Conservation (phyloP, 1,139 yeast genomes). For the Candida freyschussii region DNA sequence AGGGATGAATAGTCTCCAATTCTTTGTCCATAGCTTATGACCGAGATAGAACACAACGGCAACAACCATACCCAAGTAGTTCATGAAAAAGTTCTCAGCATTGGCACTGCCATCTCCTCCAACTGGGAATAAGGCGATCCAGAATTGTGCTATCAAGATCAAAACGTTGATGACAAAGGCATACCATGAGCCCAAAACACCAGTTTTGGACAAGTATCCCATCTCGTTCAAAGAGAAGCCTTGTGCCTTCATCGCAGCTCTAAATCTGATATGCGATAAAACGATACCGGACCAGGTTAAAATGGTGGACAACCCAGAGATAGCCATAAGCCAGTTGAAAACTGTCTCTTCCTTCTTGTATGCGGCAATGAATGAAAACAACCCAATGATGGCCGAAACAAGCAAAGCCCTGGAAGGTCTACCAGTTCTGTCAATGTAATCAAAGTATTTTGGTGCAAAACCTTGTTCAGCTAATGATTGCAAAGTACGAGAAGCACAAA, state of each 20-base stretch:
- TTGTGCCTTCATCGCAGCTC: slow-evolving; percentile 63
- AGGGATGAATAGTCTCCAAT: slow-evolving; percentile 38
- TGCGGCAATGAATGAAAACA: slow-evolving; percentile 46
- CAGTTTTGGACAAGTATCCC: slow-evolving; percentile 65
- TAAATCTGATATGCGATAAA: slow-evolving; percentile 71
- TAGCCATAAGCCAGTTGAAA: slow-evolving; percentile 76
- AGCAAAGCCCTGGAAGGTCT: slow-evolving; percentile 53
- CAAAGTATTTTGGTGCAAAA: slow-evolving; percentile 55
- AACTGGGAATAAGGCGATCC: slow-evolving; percentile 73
- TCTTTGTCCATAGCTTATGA: slow-evolving; percentile 46
- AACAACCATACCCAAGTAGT: slow-evolving; percentile 51
- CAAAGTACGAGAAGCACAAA: slow-evolving; percentile 55
- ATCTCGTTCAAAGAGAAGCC: slow-evolving; percentile 64
- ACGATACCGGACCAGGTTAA: slow-evolving; percentile 84
- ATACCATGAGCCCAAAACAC: slow-evolving; percentile 62
- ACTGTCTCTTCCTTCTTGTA: slow-evolving; percentile 58
- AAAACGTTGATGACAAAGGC: slow-evolving; percentile 58
- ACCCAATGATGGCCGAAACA: slow-evolving; percentile 45
- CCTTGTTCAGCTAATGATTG: slow-evolving; percentile 56
- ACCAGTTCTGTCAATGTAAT: slow-evolving; percentile 53
- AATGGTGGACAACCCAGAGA: slow-evolving; percentile 78
- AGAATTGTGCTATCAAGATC: slow-evolving; percentile 74
- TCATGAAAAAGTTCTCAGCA: slow-evolving; percentile 48
- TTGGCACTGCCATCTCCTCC: slow-evolving; percentile 41
- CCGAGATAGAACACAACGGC: slow-evolving; percentile 44